Percentiles rank a stretch among this genome's conserved stretches.
phyloP scores from a whole-genome alignment of 2,329 filamentous ascomycete species.

The Xylaria polymorpha region DNA sequence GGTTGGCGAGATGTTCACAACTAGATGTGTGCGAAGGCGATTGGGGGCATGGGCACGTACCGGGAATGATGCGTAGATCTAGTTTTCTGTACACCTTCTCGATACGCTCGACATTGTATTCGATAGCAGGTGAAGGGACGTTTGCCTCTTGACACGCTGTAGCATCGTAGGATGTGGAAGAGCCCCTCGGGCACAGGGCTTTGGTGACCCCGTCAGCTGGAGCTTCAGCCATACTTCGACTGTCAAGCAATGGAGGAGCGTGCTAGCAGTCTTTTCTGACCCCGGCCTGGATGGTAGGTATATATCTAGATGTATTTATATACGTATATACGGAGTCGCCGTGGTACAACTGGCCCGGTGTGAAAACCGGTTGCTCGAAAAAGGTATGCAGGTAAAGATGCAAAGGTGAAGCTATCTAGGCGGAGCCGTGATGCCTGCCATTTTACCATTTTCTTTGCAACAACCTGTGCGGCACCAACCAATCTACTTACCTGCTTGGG shows the following conservation, averaged over 20 bases:
- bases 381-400: neutral
- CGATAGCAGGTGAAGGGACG: conserved; percentile 36
- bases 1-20: conserved; percentile 20
- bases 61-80: conserved; percentile 69
- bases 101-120: conserved; percentile 62
- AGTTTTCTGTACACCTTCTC: conserved; percentile 69
- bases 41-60: conserved; percentile 49
- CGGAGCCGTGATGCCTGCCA: conserved; percentile 10
- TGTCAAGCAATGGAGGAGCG: conserved; percentile 63
- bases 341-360: neutral
- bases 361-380: neutral
- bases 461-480: conserved; percentile 13
- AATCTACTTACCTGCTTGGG: neutral
- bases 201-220: conserved; percentile 52
- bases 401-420: conserved; percentile 4
- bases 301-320: neutral
- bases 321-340: neutral
- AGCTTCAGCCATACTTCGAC: conserved; percentile 60
- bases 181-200: conserved; percentile 37
- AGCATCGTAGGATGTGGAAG: conserved; percentile 37
- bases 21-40: neutral
- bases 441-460: conserved; percentile 12
- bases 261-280: conserved; percentile 61
- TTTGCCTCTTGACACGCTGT: conserved; percentile 35
- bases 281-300: neutral